Conservation (phyloP, 148 eudicot genomes). For the Fagopyrum homotropicum region DNA sequence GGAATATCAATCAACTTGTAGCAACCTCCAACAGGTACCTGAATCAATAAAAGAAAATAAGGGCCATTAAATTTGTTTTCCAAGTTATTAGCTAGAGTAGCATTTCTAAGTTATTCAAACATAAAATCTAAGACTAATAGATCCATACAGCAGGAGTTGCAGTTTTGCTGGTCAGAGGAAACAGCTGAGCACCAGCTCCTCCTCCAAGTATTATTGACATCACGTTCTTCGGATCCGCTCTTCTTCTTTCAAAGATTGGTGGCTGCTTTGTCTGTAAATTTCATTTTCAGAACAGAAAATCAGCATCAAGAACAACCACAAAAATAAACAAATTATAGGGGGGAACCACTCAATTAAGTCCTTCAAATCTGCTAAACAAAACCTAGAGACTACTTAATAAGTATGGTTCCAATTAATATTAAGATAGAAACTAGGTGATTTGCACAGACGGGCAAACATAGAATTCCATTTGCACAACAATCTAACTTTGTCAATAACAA, state of each 20-base stretch:
- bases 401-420: neutral
- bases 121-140: neutral
- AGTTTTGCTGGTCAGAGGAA: conserved; percentile 83
- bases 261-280: conserved; percentile 39
- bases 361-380: neutral
- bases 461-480: neutral
- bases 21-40: conserved; percentile 98
- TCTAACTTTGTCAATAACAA: neutral
- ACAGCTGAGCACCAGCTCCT: conserved; percentile 82
- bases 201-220: conserved; percentile 88
- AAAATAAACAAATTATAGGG: neutral
- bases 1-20: conserved; percentile 95
- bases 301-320: neutral
- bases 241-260: conserved; percentile 35
- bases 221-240: conserved; percentile 61
- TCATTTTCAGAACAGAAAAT: neutral
- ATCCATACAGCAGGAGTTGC: conserved; percentile 84
- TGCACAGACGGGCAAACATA: neutral
- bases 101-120: neutral
- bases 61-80: neutral
- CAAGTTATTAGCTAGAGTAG: neutral
- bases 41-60: conserved; percentile 18
- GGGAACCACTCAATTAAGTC: neutral
- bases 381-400: neutral
- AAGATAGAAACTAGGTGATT: neutral